Evolutionary conservation across 768 basidiomycete genomes (phyloP).

Genomic region (Phylloporus sp.): DNA sequence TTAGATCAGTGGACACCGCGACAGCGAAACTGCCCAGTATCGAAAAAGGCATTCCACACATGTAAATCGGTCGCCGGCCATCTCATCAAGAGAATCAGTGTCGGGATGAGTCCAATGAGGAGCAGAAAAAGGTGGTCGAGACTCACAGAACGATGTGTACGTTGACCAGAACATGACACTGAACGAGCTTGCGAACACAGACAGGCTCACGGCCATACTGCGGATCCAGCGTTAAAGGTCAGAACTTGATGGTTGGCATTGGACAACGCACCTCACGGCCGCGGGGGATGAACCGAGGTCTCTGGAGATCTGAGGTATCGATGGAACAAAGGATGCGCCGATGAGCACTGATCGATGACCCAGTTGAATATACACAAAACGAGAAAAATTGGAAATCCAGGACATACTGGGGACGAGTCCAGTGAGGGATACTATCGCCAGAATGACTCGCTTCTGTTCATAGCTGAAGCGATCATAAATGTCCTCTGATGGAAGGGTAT

Average conservation of each 20-base stretch:
- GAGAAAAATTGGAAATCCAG: neutral
- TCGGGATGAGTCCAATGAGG: neutral
- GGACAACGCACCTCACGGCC: slow-evolving; percentile 47
- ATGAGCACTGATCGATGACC: slow-evolving; percentile 52
- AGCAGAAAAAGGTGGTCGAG: neutral
- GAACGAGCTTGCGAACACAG: slow-evolving; percentile 42
- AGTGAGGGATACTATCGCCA: slow-evolving; percentile 54
- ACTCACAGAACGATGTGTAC: slow-evolving; percentile 48
- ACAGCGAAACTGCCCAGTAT: slow-evolving; percentile 60
- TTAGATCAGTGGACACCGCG: slow-evolving; percentile 40
- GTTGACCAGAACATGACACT: slow-evolving; percentile 52
- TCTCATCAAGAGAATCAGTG: slow-evolving; percentile 36
- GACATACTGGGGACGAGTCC: slow-evolving; percentile 60
- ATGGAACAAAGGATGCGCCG: slow-evolving; percentile 65
- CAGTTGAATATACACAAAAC: neutral
- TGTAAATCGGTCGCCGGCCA: slow-evolving; percentile 60
- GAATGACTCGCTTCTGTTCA: slow-evolving; percentile 48
- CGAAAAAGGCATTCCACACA: slow-evolving; percentile 56
- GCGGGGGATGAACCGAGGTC: slow-evolving; percentile 57
- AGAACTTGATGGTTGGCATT: neutral
- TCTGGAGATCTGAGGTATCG: slow-evolving; percentile 66
- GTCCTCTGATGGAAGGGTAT: slow-evolving; percentile 20
- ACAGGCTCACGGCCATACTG: slow-evolving; percentile 51
- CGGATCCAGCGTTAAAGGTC: neutral
- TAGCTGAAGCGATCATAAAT: slow-evolving; percentile 59